Evolutionary conservation across 2,329 filamentous ascomycete genomes (phyloP).

Genomic region (Leptosphaerulina australis): DNA sequence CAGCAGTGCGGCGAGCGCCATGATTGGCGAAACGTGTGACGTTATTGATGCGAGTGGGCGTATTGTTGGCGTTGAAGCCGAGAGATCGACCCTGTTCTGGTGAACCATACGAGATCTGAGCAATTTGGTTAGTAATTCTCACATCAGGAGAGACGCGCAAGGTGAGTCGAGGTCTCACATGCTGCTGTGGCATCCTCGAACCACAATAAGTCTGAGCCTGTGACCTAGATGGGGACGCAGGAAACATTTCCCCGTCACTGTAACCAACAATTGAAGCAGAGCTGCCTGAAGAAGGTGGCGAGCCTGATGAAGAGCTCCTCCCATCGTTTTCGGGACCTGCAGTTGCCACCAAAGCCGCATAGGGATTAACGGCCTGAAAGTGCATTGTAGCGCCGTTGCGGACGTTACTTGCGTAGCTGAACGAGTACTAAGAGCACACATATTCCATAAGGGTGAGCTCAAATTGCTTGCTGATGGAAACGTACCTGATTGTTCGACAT

Average conservation of each 20-base stretch:
- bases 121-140: slow-evolving; percentile 2
- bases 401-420: not conserved
- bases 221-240: slow-evolving; percentile 2
- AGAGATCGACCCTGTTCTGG: slow-evolving; percentile 5
- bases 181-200: slow-evolving; percentile 10
- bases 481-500: slow-evolving; percentile 13
- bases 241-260: not conserved
- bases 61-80: not conserved
- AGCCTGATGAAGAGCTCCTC: slow-evolving; percentile 19
- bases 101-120: slow-evolving; percentile 1
- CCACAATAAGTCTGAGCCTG: not conserved
- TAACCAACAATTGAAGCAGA: slow-evolving; percentile 14
- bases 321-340: slow-evolving; percentile 13
- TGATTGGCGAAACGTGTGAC: not conserved
- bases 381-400: not conserved
- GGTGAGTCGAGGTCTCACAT: slow-evolving; percentile 11
- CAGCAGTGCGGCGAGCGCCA: slow-evolving; percentile 2
- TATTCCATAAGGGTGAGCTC: not conserved
- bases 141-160: not conserved
- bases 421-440: not conserved
- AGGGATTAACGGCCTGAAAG: slow-evolving; percentile 10
- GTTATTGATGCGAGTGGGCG: slow-evolving; percentile 1
- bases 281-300: slow-evolving; percentile 19
- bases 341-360: slow-evolving; percentile 10
- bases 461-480: not conserved